These are phyloP conservation scores for Trichoderma oligosporum DNA, from an alignment of 2,329 filamentous ascomycete genomes.

Conservation along the genomic window DNA sequence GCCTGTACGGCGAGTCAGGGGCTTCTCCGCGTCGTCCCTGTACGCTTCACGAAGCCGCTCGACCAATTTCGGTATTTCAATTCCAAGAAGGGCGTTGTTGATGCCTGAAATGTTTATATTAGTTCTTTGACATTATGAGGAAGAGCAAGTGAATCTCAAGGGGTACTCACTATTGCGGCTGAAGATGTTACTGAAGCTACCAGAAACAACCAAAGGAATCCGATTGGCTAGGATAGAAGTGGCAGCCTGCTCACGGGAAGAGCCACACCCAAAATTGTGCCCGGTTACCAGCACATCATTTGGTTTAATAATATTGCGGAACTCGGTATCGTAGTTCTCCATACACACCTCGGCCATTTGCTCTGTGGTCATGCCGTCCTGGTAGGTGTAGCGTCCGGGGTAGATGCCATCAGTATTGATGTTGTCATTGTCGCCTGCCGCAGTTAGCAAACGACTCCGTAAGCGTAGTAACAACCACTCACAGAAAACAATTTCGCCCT, in stretches of 20 bases:
- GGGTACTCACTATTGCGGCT: too few species aligned
- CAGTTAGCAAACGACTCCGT: constrained; percentile 52
- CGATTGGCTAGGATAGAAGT: constrained; percentile 79
- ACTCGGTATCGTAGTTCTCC: constrained; percentile 83
- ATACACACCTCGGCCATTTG: constrained; percentile 89
- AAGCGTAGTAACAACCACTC: background rate
- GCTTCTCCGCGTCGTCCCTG: constrained; percentile 45
- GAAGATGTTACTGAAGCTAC: constrained; percentile 83
- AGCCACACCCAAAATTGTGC: constrained; percentile 85
- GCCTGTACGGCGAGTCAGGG: constrained; percentile 68
- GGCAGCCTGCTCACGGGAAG: constrained; percentile 76
- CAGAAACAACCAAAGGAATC: constrained; percentile 75
- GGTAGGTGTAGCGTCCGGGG: constrained; percentile 87
- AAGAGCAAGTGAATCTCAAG: too few species aligned
- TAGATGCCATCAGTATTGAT: constrained; percentile 93
- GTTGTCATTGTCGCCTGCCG: too few species aligned
- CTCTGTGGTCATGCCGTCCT: constrained; percentile 71
- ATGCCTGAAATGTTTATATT: too few species aligned
- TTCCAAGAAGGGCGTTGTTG: constrained; percentile 71
- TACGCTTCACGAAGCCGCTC: constrained; percentile 62
- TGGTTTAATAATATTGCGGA: constrained; percentile 58
- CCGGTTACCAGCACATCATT: constrained; percentile 81
- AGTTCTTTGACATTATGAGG: too few species aligned
- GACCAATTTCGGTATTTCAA: constrained; percentile 66
- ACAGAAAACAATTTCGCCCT: constrained; percentile 78